Percentiles rank a stretch among this genome's conserved stretches.
Evolutionary conservation across 352 stramenopile genomes (phyloP).

Genomic region (Phytophthora parvispora): DNA sequence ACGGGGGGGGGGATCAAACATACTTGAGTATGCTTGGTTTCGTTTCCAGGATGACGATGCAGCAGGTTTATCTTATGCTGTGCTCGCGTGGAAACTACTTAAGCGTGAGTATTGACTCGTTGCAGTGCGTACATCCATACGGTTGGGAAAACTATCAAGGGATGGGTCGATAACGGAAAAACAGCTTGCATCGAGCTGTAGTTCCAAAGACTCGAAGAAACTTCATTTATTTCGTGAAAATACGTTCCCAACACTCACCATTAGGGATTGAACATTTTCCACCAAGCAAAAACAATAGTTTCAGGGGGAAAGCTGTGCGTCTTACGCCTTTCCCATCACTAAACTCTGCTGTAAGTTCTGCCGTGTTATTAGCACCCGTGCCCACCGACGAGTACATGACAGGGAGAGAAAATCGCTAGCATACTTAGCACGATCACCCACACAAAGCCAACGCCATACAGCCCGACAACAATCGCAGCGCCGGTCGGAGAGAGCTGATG

Average conservation of each 20-base stretch:
- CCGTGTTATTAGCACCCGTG: conserved; percentile 46
- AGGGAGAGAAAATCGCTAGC: conserved; percentile 72
- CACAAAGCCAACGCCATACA: conserved; percentile 71
- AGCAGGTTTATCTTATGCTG: background rate
- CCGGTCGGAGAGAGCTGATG: conserved; percentile 55
- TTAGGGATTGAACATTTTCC: background rate
- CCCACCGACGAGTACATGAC: conserved; percentile 72
- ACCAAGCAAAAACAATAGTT: background rate
- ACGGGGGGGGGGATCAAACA: background rate
- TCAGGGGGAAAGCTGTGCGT: too few species aligned
- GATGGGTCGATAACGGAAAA: too few species aligned
- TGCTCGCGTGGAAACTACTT: background rate
- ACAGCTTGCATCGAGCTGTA: too few species aligned
- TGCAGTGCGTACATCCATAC: too few species aligned
- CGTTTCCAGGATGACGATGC: background rate
- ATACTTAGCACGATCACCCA: conserved; percentile 77
- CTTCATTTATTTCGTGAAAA: too few species aligned
- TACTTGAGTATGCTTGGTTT: too few species aligned
- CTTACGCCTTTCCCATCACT: too few species aligned
- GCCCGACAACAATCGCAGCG: conserved; percentile 37
- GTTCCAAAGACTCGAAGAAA: too few species aligned
- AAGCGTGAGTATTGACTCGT: too few species aligned
- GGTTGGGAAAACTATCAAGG: too few species aligned
- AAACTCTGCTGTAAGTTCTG: too few species aligned
- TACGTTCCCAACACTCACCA: too few species aligned